Percentiles rank a stretch among this genome's conserved stretches.
Evolutionary conservation across 129 eudicot species (phyloP).

Genomic region (Flaveria trinervia): DNA sequence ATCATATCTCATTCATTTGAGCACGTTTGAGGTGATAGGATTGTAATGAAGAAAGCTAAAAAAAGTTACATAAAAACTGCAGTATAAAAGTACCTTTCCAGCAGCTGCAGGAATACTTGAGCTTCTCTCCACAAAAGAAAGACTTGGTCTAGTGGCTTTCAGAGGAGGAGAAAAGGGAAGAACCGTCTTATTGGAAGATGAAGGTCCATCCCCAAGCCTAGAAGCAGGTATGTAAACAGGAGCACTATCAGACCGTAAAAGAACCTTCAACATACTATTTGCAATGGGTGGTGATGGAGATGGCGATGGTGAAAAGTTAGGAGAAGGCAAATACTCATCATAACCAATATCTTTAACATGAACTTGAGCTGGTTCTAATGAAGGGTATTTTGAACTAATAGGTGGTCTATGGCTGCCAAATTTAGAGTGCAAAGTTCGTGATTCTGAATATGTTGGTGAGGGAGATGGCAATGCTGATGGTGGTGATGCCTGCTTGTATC

Average conservation of each 20-base stretch:
- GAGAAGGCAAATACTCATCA: conserved; percentile 75
- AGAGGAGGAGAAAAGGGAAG: conserved; percentile 67
- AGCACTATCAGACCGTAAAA: conserved; percentile 73
- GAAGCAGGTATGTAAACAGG: conserved; percentile 67
- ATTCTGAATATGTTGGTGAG: conserved; percentile 78
- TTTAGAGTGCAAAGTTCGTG: conserved; percentile 54
- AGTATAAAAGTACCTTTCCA: conserved; percentile 58
- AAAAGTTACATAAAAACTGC: not conserved
- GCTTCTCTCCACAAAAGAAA: conserved; percentile 48
- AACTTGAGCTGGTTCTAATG: conserved; percentile 50
- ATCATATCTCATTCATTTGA: conserved; percentile 4
- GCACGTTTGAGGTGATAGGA: not conserved
- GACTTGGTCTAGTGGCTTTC: conserved; percentile 48
- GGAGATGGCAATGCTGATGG: conserved; percentile 70
- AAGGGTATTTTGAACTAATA: conserved; percentile 46
- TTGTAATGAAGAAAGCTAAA: no score
- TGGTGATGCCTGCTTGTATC: conserved; percentile 59
- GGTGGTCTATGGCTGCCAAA: conserved; percentile 52
- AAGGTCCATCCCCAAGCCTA: conserved; percentile 47
- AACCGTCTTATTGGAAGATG: conserved; percentile 43
- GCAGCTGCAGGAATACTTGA: conserved; percentile 41
- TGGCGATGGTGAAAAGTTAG: conserved; percentile 65
- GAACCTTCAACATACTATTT: conserved; percentile 46
- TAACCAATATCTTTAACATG: conserved; percentile 44
- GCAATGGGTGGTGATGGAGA: conserved; percentile 85